These are phyloP conservation scores for Exophiala calicioides DNA, from an alignment of 2,329 filamentous ascomycete species.

Conservation along the genomic window DNA sequence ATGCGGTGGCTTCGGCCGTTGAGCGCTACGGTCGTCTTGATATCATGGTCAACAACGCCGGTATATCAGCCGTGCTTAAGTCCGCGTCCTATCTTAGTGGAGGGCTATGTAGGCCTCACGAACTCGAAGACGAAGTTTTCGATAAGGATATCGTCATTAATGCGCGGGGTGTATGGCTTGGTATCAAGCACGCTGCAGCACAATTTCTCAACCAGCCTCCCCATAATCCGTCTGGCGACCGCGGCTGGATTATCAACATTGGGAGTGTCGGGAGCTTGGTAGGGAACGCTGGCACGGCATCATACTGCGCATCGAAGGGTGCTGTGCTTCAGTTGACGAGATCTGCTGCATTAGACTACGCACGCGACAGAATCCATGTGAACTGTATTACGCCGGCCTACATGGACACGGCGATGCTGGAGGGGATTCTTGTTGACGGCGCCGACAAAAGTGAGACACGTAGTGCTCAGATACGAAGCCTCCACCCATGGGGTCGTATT, in stretches of 20 bases:
- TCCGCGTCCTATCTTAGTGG: no score
- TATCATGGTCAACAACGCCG: constrained; percentile 90
- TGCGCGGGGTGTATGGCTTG: constrained; percentile 94
- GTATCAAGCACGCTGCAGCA: constrained; percentile 79
- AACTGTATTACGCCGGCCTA: constrained; percentile 48
- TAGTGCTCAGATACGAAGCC: no score
- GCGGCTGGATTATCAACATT: constrained; percentile 47
- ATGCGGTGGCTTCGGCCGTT: constrained; percentile 39
- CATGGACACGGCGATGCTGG: constrained; percentile 31
- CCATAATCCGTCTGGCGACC: constrained; percentile 34
- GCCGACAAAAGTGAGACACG: not conserved
- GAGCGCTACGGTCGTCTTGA: constrained; percentile 44
- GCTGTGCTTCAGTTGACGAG: constrained; percentile 49
- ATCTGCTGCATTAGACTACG: constrained; percentile 45
- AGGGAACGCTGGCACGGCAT: constrained; percentile 4
- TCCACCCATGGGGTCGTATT: constrained; percentile 14
- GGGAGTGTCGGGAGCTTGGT: constrained; percentile 7
- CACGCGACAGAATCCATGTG: constrained; percentile 41
- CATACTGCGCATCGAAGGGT: constrained; percentile 51
- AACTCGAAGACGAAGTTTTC: constrained; percentile 68
- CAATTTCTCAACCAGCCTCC: constrained; percentile 20
- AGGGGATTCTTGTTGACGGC: not conserved
- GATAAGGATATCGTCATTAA: constrained; percentile 86
- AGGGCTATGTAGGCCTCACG: constrained; percentile 1
- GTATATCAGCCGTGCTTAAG: no score